These are phyloP conservation scores for Crithidia bombi DNA, from an alignment of 208 protist genomes.

Conservation along the genomic window DNA sequence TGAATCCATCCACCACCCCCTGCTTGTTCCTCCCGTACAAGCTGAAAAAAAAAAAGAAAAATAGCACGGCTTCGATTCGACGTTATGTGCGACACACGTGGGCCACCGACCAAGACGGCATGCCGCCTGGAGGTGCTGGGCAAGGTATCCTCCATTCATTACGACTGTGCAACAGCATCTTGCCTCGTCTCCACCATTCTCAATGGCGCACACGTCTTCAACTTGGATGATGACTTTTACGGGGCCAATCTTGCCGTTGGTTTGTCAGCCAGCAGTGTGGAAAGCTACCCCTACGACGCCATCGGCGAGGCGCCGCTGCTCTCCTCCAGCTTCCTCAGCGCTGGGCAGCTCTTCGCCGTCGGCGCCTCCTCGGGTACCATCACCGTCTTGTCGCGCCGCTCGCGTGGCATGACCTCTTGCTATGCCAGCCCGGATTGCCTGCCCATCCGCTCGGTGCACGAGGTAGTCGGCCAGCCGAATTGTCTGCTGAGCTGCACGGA, in stretches of 20 bases:
- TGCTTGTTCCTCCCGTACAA: not conserved
- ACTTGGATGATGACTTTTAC: constrained; percentile 45
- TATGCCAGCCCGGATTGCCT: constrained; percentile 33
- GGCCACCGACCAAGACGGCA: constrained; percentile 35
- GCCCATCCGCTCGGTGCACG: constrained; percentile 39
- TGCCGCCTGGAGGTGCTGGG: constrained; percentile 52
- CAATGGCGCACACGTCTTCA: constrained; percentile 57
- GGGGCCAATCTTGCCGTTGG: constrained; percentile 34
- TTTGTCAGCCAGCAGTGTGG: constrained; percentile 42
- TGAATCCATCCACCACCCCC: too few species aligned
- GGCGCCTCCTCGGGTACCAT: constrained; percentile 47
- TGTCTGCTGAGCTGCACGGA: constrained; percentile 46
- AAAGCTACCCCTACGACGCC: constrained; percentile 48
- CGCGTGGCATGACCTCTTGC: constrained; percentile 32
- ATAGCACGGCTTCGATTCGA: not conserved
- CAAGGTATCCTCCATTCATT: constrained; percentile 39
- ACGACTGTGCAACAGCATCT: constrained; percentile 36
- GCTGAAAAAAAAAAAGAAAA: not conserved
- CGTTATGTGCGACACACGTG: constrained; percentile 11
- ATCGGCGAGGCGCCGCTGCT: constrained; percentile 48
- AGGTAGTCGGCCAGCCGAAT: constrained; percentile 25
- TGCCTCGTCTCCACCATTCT: constrained; percentile 54
- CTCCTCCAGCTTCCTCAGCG: constrained; percentile 47
- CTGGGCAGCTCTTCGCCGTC: constrained; percentile 42
- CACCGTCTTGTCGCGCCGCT: constrained; percentile 43